Evolutionary conservation across 495 filamentous ascomycete species (phyloP).

Genomic region (Parmelia sp.): DNA sequence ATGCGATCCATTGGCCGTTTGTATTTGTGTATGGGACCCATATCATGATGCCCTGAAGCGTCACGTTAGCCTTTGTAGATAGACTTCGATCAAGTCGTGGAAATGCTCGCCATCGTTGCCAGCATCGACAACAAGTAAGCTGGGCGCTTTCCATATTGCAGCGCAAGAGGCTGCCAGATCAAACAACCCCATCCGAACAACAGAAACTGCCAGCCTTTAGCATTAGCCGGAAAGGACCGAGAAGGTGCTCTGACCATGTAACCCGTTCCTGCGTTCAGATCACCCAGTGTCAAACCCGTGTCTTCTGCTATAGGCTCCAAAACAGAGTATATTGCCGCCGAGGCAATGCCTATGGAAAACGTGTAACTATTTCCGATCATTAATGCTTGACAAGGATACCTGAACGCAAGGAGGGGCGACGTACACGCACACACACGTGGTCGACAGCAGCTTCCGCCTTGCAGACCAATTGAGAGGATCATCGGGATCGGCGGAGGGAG

Average conservation of each 20-base stretch:
- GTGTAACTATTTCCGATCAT: too few species aligned
- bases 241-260: conserved; percentile 39
- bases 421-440: conserved; percentile 42
- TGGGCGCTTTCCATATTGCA: conserved; percentile 60
- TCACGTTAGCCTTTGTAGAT: too few species aligned
- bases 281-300: conserved; percentile 47
- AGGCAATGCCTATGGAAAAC: conserved; percentile 52
- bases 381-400: too few species aligned
- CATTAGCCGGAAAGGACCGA: background rate
- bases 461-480: conserved; percentile 59
- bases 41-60: conserved; percentile 39
- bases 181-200: conserved; percentile 57
- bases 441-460: conserved; percentile 48
- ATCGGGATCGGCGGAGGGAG: conserved; percentile 51
- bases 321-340: conserved; percentile 57
- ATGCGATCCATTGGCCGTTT: conserved; percentile 58
- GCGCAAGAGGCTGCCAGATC: conserved; percentile 63
- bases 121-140: conserved; percentile 54
- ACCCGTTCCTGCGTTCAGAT: conserved; percentile 55
- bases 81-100: background rate
- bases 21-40: conserved; percentile 42
- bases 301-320: conserved; percentile 51
- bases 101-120: conserved; percentile 40
- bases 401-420: conserved; percentile 16
- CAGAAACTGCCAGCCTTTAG: conserved; percentile 38